phyloP scores from a whole-genome alignment of 805 yeast genomes.

The Metschnikowia sp. region DNA sequence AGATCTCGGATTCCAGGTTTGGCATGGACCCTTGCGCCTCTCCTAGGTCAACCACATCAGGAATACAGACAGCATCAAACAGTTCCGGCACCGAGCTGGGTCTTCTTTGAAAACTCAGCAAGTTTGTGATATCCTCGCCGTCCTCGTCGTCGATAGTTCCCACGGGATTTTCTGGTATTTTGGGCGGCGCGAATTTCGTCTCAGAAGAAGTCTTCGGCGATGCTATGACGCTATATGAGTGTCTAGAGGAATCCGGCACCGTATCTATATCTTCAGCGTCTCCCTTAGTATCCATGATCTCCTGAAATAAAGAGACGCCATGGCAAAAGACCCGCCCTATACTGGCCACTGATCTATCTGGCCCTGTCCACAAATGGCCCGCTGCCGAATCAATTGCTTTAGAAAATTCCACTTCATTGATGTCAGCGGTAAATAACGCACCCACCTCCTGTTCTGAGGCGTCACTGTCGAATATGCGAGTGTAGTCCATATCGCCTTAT shows the following conservation, averaged over 20 bases:
- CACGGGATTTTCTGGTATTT: background rate
- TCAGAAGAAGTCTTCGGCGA: background rate
- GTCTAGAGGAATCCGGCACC: background rate
- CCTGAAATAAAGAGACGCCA: background rate
- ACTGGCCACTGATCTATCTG: background rate
- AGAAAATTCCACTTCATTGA: background rate
- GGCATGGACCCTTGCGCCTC: too few relatives aligned
- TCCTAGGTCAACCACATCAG: background rate
- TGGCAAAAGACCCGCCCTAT: constrained; percentile 3
- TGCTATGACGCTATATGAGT: background rate
- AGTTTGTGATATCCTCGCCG: constrained; percentile 16
- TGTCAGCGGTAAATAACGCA: background rate
- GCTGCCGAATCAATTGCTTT: background rate
- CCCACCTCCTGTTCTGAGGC: constrained; percentile 3
- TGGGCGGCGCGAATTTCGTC: background rate
- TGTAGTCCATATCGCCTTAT: constrained; percentile 2
- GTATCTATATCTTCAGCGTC: too few relatives aligned
- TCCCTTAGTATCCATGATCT: background rate
- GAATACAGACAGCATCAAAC: background rate
- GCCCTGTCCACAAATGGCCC: constrained; percentile 5
- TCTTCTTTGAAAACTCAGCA: background rate
- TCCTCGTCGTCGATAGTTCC: background rate
- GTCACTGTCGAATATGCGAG: constrained; percentile 1
- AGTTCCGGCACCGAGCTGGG: background rate
- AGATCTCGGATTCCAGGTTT: too few relatives aligned